A percentile compares a stretch with the other conserved stretches of the same genome.
phyloP scores from a whole-genome alignment of 78 protist species.

The Dictyostelium firmibasis region DNA sequence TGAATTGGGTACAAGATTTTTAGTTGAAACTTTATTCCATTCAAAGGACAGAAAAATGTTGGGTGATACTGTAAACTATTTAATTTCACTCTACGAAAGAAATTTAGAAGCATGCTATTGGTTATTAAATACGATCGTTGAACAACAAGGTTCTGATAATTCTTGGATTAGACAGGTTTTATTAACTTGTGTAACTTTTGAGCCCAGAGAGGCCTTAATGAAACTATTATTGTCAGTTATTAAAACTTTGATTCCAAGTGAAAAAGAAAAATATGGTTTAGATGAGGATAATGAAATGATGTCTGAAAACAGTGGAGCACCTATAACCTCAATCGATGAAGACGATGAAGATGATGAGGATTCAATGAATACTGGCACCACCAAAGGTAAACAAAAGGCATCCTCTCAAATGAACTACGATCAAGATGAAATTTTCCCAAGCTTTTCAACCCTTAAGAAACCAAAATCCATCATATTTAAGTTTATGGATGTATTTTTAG shows the following conservation, averaged over 20 bases:
- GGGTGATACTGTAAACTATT: neutral
- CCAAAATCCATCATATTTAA: constrained; percentile 25
- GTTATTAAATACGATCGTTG: constrained; percentile 38
- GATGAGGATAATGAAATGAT: constrained; percentile 29
- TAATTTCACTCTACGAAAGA: neutral
- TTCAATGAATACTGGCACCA: neutral
- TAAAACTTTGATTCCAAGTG: constrained; percentile 13
- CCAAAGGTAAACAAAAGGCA: constrained; percentile 16
- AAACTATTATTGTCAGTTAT: constrained; percentile 24
- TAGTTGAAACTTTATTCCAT: constrained; percentile 63
- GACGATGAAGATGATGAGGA: neutral
- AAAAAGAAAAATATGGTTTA: constrained; percentile 28
- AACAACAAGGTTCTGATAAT: constrained; percentile 2
- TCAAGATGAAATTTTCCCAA: neutral
- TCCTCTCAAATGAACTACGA: neutral
- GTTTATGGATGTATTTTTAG: constrained; percentile 51
- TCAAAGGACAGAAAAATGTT: constrained; percentile 29
- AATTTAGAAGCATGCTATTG: constrained; percentile 31
- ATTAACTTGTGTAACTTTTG: constrained; percentile 43
- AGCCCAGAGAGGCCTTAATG: constrained; percentile 32
- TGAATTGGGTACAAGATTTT: constrained; percentile 57
- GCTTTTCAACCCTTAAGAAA: neutral
- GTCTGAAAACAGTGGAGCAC: neutral
- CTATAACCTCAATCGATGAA: neutral
- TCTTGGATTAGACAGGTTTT: constrained; percentile 50